A percentile compares a stretch with the other conserved stretches of the same genome.
phyloP scores from a whole-genome alignment of 2,329 filamentous ascomycete genomes.

The Calonectria hongkongensis region DNA sequence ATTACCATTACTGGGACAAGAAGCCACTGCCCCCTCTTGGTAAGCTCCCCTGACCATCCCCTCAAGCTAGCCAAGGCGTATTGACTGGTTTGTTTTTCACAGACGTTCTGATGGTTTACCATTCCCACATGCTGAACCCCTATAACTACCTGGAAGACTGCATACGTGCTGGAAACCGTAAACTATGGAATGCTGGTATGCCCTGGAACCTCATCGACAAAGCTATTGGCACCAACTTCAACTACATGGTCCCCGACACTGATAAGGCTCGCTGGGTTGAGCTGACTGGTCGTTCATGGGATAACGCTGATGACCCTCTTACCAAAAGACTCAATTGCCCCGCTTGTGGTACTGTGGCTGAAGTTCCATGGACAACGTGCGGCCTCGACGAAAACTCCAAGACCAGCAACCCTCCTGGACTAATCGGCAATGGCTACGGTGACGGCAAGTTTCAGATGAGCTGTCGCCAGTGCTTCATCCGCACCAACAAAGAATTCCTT shows the following conservation, averaged over 20 bases:
- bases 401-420: constrained; percentile 46
- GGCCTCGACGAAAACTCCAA: constrained; percentile 45
- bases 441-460: constrained; percentile 71
- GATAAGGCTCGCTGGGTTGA: constrained; percentile 66
- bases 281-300: constrained; percentile 70
- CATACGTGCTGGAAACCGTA: constrained; percentile 42
- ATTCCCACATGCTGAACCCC: constrained; percentile 82
- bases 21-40: constrained; percentile 49
- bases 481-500: constrained; percentile 74
- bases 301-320: constrained; percentile 69
- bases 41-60: constrained; percentile 13
- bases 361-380: constrained; percentile 74
- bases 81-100: constrained; percentile 14
- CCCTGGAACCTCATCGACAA: constrained; percentile 76
- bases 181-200: constrained; percentile 73
- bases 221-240: constrained; percentile 73
- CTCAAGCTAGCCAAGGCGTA: background rate
- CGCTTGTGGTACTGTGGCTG: constrained; percentile 57
- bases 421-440: constrained; percentile 75
- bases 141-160: constrained; percentile 64
- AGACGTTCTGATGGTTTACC: constrained; percentile 85
- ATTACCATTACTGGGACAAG: constrained; percentile 44
- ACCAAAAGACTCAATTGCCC: constrained; percentile 68
- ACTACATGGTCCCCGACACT: constrained; percentile 66
- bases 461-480: constrained; percentile 71